A percentile compares a stretch with the other conserved stretches of the same genome.
Evolutionary conservation across 208 protist genomes (phyloP).

Genomic region (Dictyostelium gargantuum): DNA sequence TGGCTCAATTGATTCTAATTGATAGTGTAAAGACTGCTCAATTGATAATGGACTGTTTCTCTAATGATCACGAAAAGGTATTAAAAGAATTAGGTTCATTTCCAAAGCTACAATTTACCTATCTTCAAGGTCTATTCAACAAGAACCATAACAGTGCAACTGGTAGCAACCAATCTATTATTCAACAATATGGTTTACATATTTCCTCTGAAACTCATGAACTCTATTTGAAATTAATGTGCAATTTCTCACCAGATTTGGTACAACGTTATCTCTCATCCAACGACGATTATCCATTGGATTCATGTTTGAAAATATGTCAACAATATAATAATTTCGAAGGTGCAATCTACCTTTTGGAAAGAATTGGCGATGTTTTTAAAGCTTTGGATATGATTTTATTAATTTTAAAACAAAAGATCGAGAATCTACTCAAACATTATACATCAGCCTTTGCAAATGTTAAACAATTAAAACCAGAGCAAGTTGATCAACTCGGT

Average conservation of each 20-base stretch:
- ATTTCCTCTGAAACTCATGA: conserved; percentile 57
- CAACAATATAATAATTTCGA: conserved; percentile 68
- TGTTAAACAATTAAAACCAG: conserved; percentile 39
- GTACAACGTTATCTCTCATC: conserved; percentile 17
- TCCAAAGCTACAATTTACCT: conserved; percentile 61
- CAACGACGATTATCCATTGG: conserved; percentile 66
- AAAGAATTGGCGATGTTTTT: conserved; percentile 56
- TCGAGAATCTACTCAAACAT: background rate
- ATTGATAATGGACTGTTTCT: conserved; percentile 58
- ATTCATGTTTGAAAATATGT: conserved; percentile 63
- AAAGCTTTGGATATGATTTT: conserved; percentile 63
- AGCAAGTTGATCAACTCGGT: background rate
- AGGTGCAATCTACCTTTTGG: conserved; percentile 54
- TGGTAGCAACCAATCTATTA: background rate
- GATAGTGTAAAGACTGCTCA: conserved; percentile 51
- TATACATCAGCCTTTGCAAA: conserved; percentile 23
- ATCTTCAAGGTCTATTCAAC: conserved; percentile 29
- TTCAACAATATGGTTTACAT: background rate
- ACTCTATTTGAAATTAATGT: conserved; percentile 54
- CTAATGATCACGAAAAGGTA: conserved; percentile 55
- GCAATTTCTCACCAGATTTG: background rate
- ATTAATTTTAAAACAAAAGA: background rate
- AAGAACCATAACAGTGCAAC: background rate
- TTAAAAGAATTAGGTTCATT: conserved; percentile 22
- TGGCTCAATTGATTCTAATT: conserved; percentile 54